These are phyloP conservation scores for Coemansia pectinata DNA, from an alignment of 192 early-diverging fungal genomes.

Conservation along the genomic window DNA sequence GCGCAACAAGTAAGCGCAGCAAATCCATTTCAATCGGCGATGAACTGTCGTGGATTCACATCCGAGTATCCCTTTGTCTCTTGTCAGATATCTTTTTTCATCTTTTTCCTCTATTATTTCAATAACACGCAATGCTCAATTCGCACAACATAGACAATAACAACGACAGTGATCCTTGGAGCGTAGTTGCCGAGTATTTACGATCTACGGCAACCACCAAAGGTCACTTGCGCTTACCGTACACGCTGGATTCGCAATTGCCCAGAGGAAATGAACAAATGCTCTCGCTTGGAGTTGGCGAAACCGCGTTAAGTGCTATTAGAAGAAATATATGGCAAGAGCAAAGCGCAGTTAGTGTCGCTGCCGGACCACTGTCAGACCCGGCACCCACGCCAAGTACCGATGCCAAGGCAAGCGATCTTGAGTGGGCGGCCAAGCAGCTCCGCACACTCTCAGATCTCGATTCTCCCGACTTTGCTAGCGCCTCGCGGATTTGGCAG, in stretches of 20 bases:
- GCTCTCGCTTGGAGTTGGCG: background rate
- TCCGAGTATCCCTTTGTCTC: background rate
- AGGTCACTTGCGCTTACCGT: background rate
- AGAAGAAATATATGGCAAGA: background rate
- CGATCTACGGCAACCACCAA: background rate
- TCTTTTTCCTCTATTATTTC: background rate
- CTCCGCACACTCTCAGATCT: conserved; percentile 19
- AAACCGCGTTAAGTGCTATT: background rate
- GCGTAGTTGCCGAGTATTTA: conserved; percentile 16
- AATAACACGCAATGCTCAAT: conserved; percentile 1
- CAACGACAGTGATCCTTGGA: conserved; percentile 12
- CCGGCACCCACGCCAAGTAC: background rate
- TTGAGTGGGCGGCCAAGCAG: conserved; percentile 21
- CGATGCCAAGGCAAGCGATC: background rate
- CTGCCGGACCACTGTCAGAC: background rate
- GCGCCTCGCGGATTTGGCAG: conserved; percentile 19
- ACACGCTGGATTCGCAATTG: background rate
- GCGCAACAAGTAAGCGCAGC: conserved; percentile 57
- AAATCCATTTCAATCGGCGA: background rate
- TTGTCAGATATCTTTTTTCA: background rate
- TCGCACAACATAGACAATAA: background rate
- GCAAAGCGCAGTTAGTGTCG: background rate
- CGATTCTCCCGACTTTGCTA: conserved; percentile 16
- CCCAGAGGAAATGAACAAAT: background rate
- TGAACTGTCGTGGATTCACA: background rate